Evolutionary conservation across 163 green algal species (phyloP).

Genomic region (Scenedesmus sp.): DNA sequence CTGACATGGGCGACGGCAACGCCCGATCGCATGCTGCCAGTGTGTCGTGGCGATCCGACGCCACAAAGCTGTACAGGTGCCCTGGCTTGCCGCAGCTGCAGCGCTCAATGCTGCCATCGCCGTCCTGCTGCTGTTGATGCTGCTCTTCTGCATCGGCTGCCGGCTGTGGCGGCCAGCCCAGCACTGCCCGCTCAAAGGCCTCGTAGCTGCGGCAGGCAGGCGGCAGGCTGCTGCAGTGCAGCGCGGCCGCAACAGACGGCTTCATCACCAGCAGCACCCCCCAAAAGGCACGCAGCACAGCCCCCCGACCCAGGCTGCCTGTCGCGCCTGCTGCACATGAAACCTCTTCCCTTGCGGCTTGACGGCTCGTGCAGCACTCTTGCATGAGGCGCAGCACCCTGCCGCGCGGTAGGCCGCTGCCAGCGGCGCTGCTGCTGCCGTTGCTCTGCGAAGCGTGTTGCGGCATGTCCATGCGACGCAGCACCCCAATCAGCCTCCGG

Average conservation of each 20-base stretch:
- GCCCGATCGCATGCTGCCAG: neutral
- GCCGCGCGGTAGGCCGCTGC: too few species aligned
- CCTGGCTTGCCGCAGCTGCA: neutral
- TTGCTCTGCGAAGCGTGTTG: neutral
- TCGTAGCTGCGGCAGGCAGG: neutral
- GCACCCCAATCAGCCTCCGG: neutral
- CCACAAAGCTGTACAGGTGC: neutral
- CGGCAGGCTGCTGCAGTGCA: neutral
- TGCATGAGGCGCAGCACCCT: neutral
- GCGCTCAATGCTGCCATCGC: neutral
- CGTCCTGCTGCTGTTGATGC: neutral
- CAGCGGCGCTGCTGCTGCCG: neutral
- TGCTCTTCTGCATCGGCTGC: neutral
- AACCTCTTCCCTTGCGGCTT: neutral
- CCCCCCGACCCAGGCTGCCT: neutral
- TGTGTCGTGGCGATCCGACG: neutral
- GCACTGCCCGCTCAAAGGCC: neutral
- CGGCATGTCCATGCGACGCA: neutral
- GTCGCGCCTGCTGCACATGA: neutral
- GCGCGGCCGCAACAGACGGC: neutral
- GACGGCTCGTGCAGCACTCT: neutral
- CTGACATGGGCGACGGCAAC: neutral
- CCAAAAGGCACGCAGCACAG: neutral
- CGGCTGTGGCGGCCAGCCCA: neutral
- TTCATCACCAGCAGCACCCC: neutral